Evolutionary conservation across 2,329 filamentous ascomycete species (phyloP), one percentile per base, ranked within the genome.

Genomic region (Aspergillus floridensis): DNA sequence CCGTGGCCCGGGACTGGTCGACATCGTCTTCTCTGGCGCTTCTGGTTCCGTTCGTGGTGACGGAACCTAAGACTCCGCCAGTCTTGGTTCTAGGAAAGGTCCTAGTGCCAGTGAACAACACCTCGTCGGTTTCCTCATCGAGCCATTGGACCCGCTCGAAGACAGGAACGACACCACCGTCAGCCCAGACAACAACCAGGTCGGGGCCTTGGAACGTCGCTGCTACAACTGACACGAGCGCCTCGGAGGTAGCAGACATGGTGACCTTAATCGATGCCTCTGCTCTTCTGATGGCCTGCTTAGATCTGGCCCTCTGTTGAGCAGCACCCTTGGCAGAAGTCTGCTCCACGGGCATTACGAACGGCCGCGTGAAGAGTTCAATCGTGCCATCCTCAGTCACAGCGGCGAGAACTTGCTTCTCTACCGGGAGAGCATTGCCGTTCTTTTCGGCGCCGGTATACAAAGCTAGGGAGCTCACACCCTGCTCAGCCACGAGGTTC

Each of bases 1-100:
- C 82, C 2, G 82, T 78, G 11, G 84, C 78, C 57, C 78, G 80
- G 32, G 83, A 81, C 63, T 88, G 85, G 69, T 88, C 81, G 35
- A 87, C 80, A 46, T 81, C 79, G 59, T 76, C 79, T 64, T 81
- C 80, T 48, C 78, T 79, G 52, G 78, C 69, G 61, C 80, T 76
- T 66, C 81, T 83, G 24, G 79, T 73, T 26, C 83, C 82, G 67
- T 84, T 86, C 58, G 82, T 79, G 57, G 80, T 78, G 19, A 79
- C 81, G 3, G 80, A 79, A 55, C 73, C 72, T 47, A 82, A 68
- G 12, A 74, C 74, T 22, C 76, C 77, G 51, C 74, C 72, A 7
- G 74, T 74, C 64, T 78, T 82, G 50, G 69, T 73, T 61, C 76
- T 77, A 16, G 73, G 67, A n/a, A 83, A 72, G 49, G 79, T 77